A percentile compares a stretch with the other conserved stretches of the same genome.
These are phyloP conservation scores for Harringtonia aguacate DNA, from an alignment of 2,329 filamentous ascomycete genomes.

Conservation along the genomic window DNA sequence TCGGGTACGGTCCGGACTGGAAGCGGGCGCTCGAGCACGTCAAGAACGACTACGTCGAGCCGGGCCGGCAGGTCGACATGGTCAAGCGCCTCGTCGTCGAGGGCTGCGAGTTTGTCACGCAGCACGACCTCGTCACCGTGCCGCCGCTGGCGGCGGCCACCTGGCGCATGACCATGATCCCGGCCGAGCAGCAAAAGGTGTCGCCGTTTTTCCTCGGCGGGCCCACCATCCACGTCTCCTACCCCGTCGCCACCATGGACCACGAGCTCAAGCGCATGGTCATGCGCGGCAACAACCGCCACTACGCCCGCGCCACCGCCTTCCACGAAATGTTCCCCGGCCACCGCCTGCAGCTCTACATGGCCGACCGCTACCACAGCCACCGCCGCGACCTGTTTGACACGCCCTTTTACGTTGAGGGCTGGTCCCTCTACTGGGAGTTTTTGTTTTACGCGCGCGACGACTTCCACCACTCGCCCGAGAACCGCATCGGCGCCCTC, in stretches of 20 bases:
- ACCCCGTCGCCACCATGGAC: constrained; percentile 40
- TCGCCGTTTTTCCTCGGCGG: constrained; percentile 52
- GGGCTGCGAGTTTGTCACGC: constrained; percentile 39
- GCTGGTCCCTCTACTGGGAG: constrained; percentile 54
- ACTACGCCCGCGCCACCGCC: constrained; percentile 46
- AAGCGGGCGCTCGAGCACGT: constrained; percentile 42
- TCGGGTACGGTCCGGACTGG: constrained; percentile 40
- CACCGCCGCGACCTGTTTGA: constrained; percentile 40
- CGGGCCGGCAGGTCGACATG: constrained; percentile 40
- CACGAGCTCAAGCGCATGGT: constrained; percentile 47
- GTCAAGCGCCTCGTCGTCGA: constrained; percentile 40
- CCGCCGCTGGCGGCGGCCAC: constrained; percentile 40
- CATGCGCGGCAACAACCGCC: constrained; percentile 47
- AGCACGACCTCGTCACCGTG: constrained; percentile 44
- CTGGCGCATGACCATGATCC: constrained; percentile 47
- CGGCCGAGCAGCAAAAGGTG: constrained; percentile 37
- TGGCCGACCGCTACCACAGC: constrained; percentile 29
- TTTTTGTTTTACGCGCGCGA: constrained; percentile 43
- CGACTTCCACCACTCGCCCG: constrained; percentile 36
- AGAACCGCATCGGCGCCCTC: constrained; percentile 44
- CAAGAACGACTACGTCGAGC: constrained; percentile 41
- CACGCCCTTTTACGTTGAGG: constrained; percentile 50
- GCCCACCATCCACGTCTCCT: constrained; percentile 41
- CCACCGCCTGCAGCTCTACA: constrained; percentile 42
- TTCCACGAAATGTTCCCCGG: constrained; percentile 54